Conservation (phyloP, 2,329 filamentous ascomycete genomes). For the Sporothrix euskadiensis region DNA sequence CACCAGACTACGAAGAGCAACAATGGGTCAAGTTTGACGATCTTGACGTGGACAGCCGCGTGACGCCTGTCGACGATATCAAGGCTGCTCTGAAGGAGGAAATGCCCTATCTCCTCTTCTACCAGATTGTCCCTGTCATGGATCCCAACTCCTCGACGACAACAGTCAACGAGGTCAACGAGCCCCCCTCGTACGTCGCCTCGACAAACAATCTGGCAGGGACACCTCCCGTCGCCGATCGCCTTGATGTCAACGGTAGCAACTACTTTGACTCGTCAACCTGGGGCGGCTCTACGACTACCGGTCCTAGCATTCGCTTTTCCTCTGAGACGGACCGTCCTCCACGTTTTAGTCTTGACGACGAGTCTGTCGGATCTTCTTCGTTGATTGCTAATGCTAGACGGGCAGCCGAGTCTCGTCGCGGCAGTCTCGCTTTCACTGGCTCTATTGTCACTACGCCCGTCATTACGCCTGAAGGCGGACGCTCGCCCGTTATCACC, state of each 20-base stretch:
- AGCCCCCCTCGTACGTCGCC: slow-evolving; percentile 62
- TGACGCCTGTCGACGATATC: slow-evolving; percentile 74
- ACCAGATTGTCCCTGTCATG: slow-evolving; percentile 86
- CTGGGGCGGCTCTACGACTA: slow-evolving; percentile 39
- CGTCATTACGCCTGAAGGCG: slow-evolving; percentile 40
- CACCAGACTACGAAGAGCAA: slow-evolving; percentile 67
- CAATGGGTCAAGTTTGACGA: slow-evolving; percentile 95
- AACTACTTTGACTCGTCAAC: slow-evolving; percentile 50
- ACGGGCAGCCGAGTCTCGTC: slow-evolving; percentile 43
- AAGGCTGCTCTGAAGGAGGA: slow-evolving; percentile 77
- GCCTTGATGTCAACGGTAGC: slow-evolving; percentile 35
- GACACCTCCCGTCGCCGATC: slow-evolving; percentile 36
- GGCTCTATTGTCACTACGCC: slow-evolving; percentile 46
- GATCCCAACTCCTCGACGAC: slow-evolving; percentile 58
- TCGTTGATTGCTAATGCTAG: slow-evolving; percentile 34
- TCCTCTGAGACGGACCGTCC: slow-evolving; percentile 56
- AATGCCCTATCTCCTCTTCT: slow-evolving; percentile 92
- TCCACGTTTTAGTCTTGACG: slow-evolving; percentile 51
- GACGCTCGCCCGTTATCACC: slow-evolving; percentile 37
- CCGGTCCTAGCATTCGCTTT: slow-evolving; percentile 55
- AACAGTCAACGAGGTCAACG: slow-evolving; percentile 49
- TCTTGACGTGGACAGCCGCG: slow-evolving; percentile 65
- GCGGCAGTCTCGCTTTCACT: slow-evolving; percentile 53
- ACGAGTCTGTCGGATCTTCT: slow-evolving; percentile 39
- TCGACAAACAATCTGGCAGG: slow-evolving; percentile 48